Base-by-base conservation (phyloP, 2,329 filamentous ascomycete genomes). In the Trichoderma cornu-damae region DNA sequence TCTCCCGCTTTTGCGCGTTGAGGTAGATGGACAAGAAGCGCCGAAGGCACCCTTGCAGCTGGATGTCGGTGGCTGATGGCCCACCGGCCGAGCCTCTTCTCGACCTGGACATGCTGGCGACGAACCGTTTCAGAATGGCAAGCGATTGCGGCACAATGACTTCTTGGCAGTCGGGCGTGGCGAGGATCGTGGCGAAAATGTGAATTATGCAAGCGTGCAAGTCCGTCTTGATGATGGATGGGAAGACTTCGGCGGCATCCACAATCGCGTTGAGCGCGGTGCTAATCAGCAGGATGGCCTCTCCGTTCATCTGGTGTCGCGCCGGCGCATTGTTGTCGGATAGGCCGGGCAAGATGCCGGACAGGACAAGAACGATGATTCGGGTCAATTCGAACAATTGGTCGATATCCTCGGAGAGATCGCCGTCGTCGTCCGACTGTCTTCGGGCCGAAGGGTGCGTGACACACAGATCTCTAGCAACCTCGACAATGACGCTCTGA, bases 301-400 rank as follows among this genome's bases (percentile, higher is more conserved):
- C 93, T 65, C 96, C 92, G 1, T 89, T 92, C 66, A 96, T 85
- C 65, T 88, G 85, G 66, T 90, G 86, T 44, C 89, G 85, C 26
- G 83, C 85, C 64, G 80, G 79, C 62, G 81, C 83, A 44, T 81
- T 84, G 48, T 79, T 76, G 60, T 89, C 87, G 4, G 83, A 83
- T 4, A 95, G 77, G 60, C 93, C 95, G 4, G 95, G 94, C 20
- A 99, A 77, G 37, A 96, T 77, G 0, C 92, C 90, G 0, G 91
- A 88, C 26, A 99, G 79, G 1, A 97, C 93, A 7, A 99, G 79
- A 14, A 97, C 93, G 61, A 97, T 96, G 68, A 96, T 96, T 62
- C 94, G 84, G 0, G 94, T 99, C 46, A 99, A 79, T 72, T 99
- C 94, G 66, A 99, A 99, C 0, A 99, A 80, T 72, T 99, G 94